Percentiles rank a stretch among this genome's conserved stretches.
Conservation (phyloP, 2,329 filamentous ascomycete species). For the Fusarium buxicola region DNA sequence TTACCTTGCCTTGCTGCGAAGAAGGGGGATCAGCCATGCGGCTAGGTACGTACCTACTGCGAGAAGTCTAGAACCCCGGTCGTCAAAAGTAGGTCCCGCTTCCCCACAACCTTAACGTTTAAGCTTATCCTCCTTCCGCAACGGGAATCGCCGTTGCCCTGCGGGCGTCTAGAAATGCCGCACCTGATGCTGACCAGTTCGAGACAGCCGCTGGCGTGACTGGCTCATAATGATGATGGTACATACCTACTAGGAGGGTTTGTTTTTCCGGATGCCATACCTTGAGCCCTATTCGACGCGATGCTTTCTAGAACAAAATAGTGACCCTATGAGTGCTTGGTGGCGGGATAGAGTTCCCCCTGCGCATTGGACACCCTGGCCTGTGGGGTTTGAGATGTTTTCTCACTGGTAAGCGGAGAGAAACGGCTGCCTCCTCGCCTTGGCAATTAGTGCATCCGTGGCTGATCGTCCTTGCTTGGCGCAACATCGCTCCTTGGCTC, state of each 20-base stretch:
- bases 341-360: slow-evolving; percentile 2
- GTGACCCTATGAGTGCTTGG: neutral
- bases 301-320: slow-evolving; percentile 11
- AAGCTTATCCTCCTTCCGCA: slow-evolving; percentile 29
- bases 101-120: slow-evolving; percentile 12
- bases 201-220: neutral
- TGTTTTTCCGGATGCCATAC: neutral
- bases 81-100: neutral
- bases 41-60: neutral
- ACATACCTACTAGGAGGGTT: neutral
- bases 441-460: neutral
- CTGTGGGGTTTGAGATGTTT: neutral
- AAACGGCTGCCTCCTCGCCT: neutral
- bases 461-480: slow-evolving; percentile 4
- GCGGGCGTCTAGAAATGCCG: slow-evolving; percentile 31
- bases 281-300: neutral
- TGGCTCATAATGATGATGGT: neutral
- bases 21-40: neutral
- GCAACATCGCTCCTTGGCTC: slow-evolving; percentile 7
- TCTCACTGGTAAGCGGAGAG: neutral
- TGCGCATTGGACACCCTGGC: neutral
- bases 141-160: slow-evolving; percentile 6
- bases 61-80: neutral
- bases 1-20: neutral
- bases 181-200: neutral